Evolutionary conservation across 208 protist species (phyloP).

Genomic region (Trypanosoma cruzi): DNA sequence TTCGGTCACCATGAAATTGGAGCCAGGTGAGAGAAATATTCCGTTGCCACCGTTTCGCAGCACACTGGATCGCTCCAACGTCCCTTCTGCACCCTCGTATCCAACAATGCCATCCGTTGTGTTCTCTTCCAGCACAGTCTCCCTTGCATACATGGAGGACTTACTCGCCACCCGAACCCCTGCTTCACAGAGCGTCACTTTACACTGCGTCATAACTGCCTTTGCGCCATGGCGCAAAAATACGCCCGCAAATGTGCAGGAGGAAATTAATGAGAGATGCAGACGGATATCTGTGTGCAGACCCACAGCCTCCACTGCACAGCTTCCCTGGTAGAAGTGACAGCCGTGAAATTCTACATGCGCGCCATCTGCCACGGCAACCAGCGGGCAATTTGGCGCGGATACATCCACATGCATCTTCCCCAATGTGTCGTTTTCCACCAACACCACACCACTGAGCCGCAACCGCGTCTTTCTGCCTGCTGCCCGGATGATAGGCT

Average conservation of each 20-base stretch:
- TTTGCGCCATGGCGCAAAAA: constrained; percentile 41
- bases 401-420: neutral
- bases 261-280: constrained; percentile 55
- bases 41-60: constrained; percentile 64
- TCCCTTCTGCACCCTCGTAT: constrained; percentile 35
- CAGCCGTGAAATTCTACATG: constrained; percentile 44
- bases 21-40: constrained; percentile 38
- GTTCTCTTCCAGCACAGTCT: constrained; percentile 53
- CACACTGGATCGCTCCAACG: constrained; percentile 44
- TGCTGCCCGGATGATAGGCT: constrained; percentile 52
- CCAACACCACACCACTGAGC: constrained; percentile 59
- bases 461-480: constrained; percentile 33
- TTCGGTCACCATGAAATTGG: constrained; percentile 38
- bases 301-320: constrained; percentile 42
- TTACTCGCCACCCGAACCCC: constrained; percentile 37
- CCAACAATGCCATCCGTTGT: constrained; percentile 58
- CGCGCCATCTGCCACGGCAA: constrained; percentile 40
- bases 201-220: constrained; percentile 38
- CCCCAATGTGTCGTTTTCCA: constrained; percentile 1
- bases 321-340: constrained; percentile 64
- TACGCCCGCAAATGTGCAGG: constrained; percentile 55
- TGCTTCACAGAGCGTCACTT: constrained; percentile 50
- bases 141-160: constrained; percentile 27
- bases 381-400: constrained; percentile 33
- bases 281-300: constrained; percentile 33